Conservation (phyloP, 1,284 basidiomycete species). For the Leccinum fallax region DNA sequence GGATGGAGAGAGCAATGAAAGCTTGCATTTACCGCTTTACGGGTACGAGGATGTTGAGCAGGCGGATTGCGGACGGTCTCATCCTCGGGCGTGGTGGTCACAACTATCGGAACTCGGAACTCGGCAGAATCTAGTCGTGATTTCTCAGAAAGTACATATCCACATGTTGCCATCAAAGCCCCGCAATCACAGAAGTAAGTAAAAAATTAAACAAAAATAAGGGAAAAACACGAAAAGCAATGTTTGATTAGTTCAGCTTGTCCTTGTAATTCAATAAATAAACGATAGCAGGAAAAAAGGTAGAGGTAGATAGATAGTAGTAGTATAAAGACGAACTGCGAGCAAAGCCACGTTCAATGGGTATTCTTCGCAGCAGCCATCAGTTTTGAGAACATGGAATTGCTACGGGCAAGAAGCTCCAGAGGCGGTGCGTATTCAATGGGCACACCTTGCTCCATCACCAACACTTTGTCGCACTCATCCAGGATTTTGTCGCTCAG, state of each 20-base stretch:
- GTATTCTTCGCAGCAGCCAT: slow-evolving; percentile 30
- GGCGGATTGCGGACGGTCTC: slow-evolving; percentile 70
- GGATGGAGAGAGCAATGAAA: slow-evolving; percentile 18
- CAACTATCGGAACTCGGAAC: slow-evolving; percentile 22
- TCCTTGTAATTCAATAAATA: background rate
- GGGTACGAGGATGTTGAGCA: slow-evolving; percentile 90
- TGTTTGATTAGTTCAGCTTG: background rate
- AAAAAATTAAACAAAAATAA: background rate
- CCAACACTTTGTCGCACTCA: slow-evolving; percentile 35
- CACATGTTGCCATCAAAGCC: background rate
- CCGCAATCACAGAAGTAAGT: background rate
- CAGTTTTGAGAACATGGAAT: slow-evolving; percentile 31
- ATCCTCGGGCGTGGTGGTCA: slow-evolving; percentile 42
- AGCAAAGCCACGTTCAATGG: slow-evolving; percentile 3
- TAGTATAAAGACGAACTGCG: too few species aligned
- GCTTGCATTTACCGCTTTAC: slow-evolving; percentile 71
- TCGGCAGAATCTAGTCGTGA: background rate
- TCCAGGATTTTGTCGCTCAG: slow-evolving; percentile 30
- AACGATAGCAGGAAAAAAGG: background rate
- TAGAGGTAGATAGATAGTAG: background rate
- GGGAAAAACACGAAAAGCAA: background rate
- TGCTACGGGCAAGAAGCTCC: slow-evolving; percentile 22
- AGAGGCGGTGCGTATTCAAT: slow-evolving; percentile 31
- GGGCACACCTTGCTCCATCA: slow-evolving; percentile 36
- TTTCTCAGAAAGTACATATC: background rate